These are phyloP conservation scores for Letharia columbiana DNA, from an alignment of 495 filamentous ascomycete genomes.

Conservation along the genomic window DNA sequence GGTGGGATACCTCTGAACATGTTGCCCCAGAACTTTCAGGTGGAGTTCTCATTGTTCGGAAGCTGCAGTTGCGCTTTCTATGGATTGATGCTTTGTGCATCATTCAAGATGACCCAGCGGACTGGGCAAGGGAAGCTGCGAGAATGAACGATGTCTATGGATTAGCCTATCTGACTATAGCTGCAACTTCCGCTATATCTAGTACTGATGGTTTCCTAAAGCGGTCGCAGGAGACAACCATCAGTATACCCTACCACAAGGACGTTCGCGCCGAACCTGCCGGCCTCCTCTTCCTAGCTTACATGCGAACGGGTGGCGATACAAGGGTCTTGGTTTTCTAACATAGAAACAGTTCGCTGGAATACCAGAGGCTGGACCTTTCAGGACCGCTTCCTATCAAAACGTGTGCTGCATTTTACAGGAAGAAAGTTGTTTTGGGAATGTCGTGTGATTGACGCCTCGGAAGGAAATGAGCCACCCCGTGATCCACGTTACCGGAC, in stretches of 20 bases:
- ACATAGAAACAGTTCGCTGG: constrained; percentile 17
- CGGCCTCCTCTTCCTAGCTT: not conserved
- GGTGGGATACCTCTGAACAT: not conserved
- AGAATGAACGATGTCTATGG: constrained; percentile 19
- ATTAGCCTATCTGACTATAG: constrained; percentile 14
- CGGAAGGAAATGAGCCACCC: constrained; percentile 2
- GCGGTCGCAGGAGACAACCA: not conserved
- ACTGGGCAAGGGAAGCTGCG: constrained; percentile 17
- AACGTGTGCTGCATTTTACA: constrained; percentile 29
- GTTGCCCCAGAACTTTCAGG: constrained; percentile 18
- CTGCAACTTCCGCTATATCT: constrained; percentile 11
- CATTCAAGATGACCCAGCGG: constrained; percentile 20
- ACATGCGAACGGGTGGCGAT: not conserved
- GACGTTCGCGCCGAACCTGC: not conserved
- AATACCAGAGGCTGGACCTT: constrained; percentile 34
- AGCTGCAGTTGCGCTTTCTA: constrained; percentile 16
- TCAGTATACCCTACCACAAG: not conserved
- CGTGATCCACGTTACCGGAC: not conserved
- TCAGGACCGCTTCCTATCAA: constrained; percentile 33
- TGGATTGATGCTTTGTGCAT: constrained; percentile 28
- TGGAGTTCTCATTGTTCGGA: constrained; percentile 12
- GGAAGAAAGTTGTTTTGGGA: constrained; percentile 26
- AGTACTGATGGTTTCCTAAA: constrained; percentile 14
- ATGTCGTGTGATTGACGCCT: constrained; percentile 21
- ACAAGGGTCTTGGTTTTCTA: not conserved